These are phyloP conservation scores for Ogataea dorogensis DNA, from an alignment of 805 yeast genomes.

Conservation along the genomic window DNA sequence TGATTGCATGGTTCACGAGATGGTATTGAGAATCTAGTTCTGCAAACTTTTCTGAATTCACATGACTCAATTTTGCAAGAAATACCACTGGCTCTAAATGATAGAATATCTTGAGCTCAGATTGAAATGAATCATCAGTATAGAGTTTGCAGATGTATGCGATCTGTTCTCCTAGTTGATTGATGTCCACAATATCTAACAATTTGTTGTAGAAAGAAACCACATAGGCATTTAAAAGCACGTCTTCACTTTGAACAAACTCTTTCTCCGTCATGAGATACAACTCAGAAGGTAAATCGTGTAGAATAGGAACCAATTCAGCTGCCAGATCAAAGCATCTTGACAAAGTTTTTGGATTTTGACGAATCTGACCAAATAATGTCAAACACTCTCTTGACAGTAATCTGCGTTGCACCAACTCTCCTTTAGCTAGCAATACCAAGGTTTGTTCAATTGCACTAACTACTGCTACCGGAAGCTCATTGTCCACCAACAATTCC, in stretches of 20 bases:
- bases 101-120: slow-evolving; percentile 26
- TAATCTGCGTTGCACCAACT: slow-evolving; percentile 31
- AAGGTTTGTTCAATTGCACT: slow-evolving; percentile 25
- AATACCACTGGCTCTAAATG: slow-evolving; percentile 23
- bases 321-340: slow-evolving; percentile 33
- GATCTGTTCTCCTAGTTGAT: slow-evolving; percentile 21
- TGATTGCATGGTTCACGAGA: slow-evolving; percentile 21
- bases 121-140: slow-evolving; percentile 25
- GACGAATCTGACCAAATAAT: slow-evolving; percentile 24
- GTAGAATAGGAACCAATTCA: slow-evolving; percentile 27
- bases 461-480: slow-evolving; percentile 23
- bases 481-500: slow-evolving; percentile 20
- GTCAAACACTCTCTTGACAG: slow-evolving; percentile 26
- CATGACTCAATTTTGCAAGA: slow-evolving; percentile 20
- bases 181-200: slow-evolving; percentile 14
- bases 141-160: slow-evolving; percentile 26
- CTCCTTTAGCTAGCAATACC: slow-evolving; percentile 28
- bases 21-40: slow-evolving; percentile 23
- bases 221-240: slow-evolving; percentile 29
- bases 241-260: slow-evolving; percentile 28
- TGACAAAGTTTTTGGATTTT: slow-evolving; percentile 27
- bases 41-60: slow-evolving; percentile 21
- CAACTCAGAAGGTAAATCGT: slow-evolving; percentile 26
- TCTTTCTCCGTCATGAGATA: slow-evolving; percentile 25
- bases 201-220: slow-evolving; percentile 33